Evolutionary conservation across 2,329 filamentous ascomycete genomes (phyloP).

Genomic region (Aspergillus pseudotamarii): DNA sequence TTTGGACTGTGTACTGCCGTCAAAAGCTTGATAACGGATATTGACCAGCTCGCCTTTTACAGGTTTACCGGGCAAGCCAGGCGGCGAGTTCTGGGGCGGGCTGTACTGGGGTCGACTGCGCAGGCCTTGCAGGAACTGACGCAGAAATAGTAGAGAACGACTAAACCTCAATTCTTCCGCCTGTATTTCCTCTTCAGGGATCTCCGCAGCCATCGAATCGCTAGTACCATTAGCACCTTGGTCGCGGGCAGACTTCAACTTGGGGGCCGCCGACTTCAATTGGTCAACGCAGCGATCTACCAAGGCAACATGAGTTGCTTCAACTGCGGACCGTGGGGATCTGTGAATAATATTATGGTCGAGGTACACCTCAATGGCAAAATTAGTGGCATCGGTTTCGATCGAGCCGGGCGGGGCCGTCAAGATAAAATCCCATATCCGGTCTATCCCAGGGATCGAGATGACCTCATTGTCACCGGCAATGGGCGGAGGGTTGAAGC

Average conservation of each 20-base stretch:
- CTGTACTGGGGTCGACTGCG: slow-evolving; percentile 59
- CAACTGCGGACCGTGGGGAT: slow-evolving; percentile 50
- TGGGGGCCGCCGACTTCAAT: slow-evolving; percentile 64
- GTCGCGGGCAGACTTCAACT: slow-evolving; percentile 54
- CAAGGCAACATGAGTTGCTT: slow-evolving; percentile 67
- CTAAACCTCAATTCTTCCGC: slow-evolving; percentile 66
- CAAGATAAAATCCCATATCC: slow-evolving; percentile 82
- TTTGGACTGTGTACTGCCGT: slow-evolving; percentile 61
- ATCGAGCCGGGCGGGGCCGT: slow-evolving; percentile 67
- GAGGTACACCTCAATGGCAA: slow-evolving; percentile 75
- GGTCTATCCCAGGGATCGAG: slow-evolving; percentile 60
- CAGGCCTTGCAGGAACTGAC: slow-evolving; percentile 64
- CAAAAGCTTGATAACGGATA: slow-evolving; percentile 75
- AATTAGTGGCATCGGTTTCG: slow-evolving; percentile 67
- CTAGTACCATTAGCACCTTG: slow-evolving; percentile 48
- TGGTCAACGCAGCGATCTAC: slow-evolving; percentile 74
- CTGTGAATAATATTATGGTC: slow-evolving; percentile 49
- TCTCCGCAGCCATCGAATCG: slow-evolving; percentile 57
- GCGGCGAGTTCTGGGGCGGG: slow-evolving; percentile 62
- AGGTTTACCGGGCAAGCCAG: slow-evolving; percentile 57
- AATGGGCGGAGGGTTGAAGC: slow-evolving; percentile 58
- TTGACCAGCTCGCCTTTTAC: slow-evolving; percentile 66
- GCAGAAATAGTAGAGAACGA: slow-evolving; percentile 69
- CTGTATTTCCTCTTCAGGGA: slow-evolving; percentile 51
- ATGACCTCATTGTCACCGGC: slow-evolving; percentile 43